Evolutionary conservation across 495 filamentous ascomycete species (phyloP), one percentile per base, ranked within the genome.

Genomic region (Trichoderma erinaceum): DNA sequence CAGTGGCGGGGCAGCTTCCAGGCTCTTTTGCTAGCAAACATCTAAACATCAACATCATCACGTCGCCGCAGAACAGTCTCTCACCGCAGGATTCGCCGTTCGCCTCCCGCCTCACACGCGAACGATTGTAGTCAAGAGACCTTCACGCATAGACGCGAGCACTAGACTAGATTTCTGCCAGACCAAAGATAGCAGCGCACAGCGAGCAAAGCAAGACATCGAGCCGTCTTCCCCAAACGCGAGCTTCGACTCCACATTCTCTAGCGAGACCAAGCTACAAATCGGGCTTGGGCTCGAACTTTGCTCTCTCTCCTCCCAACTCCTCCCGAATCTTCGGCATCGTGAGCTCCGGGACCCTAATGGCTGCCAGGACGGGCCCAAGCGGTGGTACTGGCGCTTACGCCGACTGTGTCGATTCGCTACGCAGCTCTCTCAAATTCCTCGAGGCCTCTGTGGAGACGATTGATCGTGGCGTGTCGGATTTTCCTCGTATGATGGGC

Each of bases 371-470:
- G 11, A 61, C 56, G 56, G 56, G 56, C 25, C 25, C 74, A 23
- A 72, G 74, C 1, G 68, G 48, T 32, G 67, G 56, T 68, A 68
- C 66, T n/a, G 72, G 75, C 21, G 73, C 75, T 43, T 83, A 81
- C 77, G 69, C 67, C 65, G 78, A 80, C 72, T 82, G 80, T 75
- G 81, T 82, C 29, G 66, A 77, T 67, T 78, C 79, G 38, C 75
- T 83, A 46, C 81, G 80, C 70, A 79, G 78, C 43, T 84, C 81
- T 7, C 81, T 84, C 70, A 80, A 78, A 67, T 80, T 78, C 75
- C 81, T 84, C 76, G 78, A 81, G 68, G 82, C 80, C 32, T 84
- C 81, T 12, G 80, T 83, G 16, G 68, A 71, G 12, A 82, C 79
- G 10, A 78, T 83, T 65, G 79, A 73, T 65, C 69, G 66, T 69